Conservation (phyloP, 345 rosid species). For the Lumnitzera littorea region DNA sequence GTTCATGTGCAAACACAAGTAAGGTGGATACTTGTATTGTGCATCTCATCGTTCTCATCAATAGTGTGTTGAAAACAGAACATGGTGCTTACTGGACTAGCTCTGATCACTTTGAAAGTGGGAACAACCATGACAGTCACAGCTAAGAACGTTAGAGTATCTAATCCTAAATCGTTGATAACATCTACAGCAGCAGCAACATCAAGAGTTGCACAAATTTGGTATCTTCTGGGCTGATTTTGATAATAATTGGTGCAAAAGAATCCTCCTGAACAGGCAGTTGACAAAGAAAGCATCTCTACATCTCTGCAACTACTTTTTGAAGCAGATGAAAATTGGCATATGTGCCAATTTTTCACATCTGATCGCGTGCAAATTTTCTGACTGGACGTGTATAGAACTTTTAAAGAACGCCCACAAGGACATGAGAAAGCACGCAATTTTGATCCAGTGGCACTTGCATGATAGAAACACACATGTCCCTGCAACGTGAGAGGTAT, state of each 20-base stretch:
- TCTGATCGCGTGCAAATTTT: constrained; percentile 12
- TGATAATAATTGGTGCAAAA: constrained; percentile 24
- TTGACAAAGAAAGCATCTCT: constrained; percentile 19
- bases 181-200: constrained; percentile 83
- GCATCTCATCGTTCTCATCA: neutral
- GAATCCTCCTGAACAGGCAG: constrained; percentile 23
- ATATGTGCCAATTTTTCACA: constrained; percentile 20
- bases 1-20: neutral
- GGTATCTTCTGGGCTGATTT: constrained; percentile 26
- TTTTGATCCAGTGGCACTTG: constrained; percentile 16
- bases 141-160: constrained; percentile 85
- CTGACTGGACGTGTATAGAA: constrained; percentile 15
- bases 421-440: constrained; percentile 17
- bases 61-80: neutral
- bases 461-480: constrained; percentile 34
- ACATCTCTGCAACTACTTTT: constrained; percentile 21
- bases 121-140: constrained; percentile 94
- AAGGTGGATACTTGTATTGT: too few relatives aligned
- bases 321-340: constrained; percentile 22
- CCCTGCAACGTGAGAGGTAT: constrained; percentile 29
- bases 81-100: constrained; percentile 75
- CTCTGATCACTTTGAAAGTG: constrained; percentile 68
- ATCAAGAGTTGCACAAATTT: constrained; percentile 41
- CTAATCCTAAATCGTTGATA: constrained; percentile 88
- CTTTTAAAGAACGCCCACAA: constrained; percentile 22